Conservation (phyloP, 495 filamentous ascomycete genomes). For the Opeltia flavorubescens region DNA sequence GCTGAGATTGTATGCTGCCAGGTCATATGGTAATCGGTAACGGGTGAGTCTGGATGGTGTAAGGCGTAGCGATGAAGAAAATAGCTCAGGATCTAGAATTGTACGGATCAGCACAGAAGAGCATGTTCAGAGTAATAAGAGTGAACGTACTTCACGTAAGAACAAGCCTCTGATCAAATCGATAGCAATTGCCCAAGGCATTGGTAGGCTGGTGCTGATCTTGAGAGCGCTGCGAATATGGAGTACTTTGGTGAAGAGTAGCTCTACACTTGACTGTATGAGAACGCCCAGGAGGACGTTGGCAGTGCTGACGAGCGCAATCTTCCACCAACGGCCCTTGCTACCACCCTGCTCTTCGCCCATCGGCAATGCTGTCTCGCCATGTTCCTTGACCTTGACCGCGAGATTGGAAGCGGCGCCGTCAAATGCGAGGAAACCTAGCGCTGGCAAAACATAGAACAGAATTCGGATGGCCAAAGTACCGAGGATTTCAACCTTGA, state of each 20-base stretch:
- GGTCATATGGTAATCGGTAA: slow-evolving; percentile 34
- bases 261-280: slow-evolving; percentile 44
- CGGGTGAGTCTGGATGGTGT: slow-evolving; percentile 31
- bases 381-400: slow-evolving; percentile 53
- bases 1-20: slow-evolving; percentile 52
- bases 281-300: slow-evolving; percentile 49
- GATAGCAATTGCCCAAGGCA: slow-evolving; percentile 46
- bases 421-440: slow-evolving; percentile 64
- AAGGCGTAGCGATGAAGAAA: slow-evolving; percentile 58
- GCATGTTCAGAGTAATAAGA: background rate
- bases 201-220: slow-evolving; percentile 41
- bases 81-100: slow-evolving; percentile 40
- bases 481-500: slow-evolving; percentile 63
- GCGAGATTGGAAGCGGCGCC: slow-evolving; percentile 50
- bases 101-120: background rate
- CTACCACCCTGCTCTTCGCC: slow-evolving; percentile 31
- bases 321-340: slow-evolving; percentile 31
- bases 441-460: slow-evolving; percentile 60
- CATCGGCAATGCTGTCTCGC: slow-evolving; percentile 46
- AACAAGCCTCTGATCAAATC: slow-evolving; percentile 37
- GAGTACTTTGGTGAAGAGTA: slow-evolving; percentile 34
- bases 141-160: slow-evolving; percentile 36
- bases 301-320: slow-evolving; percentile 34
- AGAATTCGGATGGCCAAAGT: slow-evolving; percentile 51
- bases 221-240: slow-evolving; percentile 39